Conservation (phyloP, 2,329 filamentous ascomycete species). For the Ceratocystis eucalypticola region DNA sequence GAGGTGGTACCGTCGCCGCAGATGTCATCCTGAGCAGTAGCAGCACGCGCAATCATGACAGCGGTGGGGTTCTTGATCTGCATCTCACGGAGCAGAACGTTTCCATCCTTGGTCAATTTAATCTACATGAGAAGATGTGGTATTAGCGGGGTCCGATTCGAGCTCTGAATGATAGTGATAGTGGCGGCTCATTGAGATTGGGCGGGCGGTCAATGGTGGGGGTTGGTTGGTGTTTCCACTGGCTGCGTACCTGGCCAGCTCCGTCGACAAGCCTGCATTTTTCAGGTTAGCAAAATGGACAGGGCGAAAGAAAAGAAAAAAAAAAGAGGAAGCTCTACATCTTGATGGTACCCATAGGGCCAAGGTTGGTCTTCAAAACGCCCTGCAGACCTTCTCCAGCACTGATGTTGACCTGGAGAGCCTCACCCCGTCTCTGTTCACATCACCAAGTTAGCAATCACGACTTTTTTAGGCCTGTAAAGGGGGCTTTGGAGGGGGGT, state of each 20-base stretch:
- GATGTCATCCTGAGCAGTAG: constrained; percentile 96
- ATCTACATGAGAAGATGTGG: constrained; percentile 43
- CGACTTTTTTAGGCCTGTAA: neutral
- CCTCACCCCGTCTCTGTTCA: constrained; percentile 80
- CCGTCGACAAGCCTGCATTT: constrained; percentile 50
- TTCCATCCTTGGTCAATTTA: constrained; percentile 98
- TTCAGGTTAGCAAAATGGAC: constrained; percentile 23
- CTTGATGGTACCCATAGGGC: constrained; percentile 87
- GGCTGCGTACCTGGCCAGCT: constrained; percentile 46
- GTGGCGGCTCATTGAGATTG: neutral
- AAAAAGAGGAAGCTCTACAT: constrained; percentile 45
- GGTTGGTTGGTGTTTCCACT: constrained; percentile 22
- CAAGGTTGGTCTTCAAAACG: constrained; percentile 93
- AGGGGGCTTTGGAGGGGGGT: neutral
- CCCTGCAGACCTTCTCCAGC: constrained; percentile 85
- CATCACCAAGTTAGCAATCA: constrained; percentile 14
- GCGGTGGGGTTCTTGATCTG: constrained; percentile 99
- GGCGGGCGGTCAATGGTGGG: constrained; percentile 13
- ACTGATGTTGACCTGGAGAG: constrained; percentile 89
- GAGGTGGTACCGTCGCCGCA: constrained; percentile 96
- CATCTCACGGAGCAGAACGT: constrained; percentile 64
- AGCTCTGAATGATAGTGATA: constrained; percentile 16
- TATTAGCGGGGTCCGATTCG: constrained; percentile 21
- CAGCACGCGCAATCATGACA: constrained; percentile 68
- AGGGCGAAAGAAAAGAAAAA: neutral